A percentile compares a stretch with the other conserved stretches of the same genome.
Conservation (phyloP, 78 protist genomes). For the Isochrysis galbana region DNA sequence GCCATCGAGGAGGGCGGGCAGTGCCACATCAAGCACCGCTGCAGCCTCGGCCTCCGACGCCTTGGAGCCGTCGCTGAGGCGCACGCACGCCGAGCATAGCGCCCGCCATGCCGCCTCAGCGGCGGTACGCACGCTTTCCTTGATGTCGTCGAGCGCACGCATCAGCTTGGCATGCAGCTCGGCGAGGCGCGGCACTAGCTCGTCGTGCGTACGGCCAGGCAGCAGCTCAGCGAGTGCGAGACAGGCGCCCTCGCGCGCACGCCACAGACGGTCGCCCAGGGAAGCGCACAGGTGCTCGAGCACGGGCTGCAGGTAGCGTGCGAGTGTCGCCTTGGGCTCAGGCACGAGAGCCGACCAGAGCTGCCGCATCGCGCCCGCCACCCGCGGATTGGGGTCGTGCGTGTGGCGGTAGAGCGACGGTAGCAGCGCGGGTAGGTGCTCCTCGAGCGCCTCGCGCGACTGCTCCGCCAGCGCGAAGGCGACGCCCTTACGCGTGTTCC, state of each 20-base stretch:
- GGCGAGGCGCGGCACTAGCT: neutral
- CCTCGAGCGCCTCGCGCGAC: neutral
- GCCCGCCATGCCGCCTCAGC: conserved; percentile 3
- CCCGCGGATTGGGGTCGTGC: neutral
- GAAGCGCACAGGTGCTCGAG: neutral
- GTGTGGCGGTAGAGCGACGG: conserved; percentile 20
- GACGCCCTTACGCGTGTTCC: conserved; percentile 28
- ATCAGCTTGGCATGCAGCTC: neutral
- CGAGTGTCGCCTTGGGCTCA: neutral
- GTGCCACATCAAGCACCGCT: neutral
- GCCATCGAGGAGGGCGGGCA: neutral
- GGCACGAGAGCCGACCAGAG: neutral
- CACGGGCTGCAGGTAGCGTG: neutral
- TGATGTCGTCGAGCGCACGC: conserved; percentile 22
- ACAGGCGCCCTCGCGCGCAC: neutral
- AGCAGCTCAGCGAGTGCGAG: neutral
- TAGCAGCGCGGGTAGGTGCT: neutral
- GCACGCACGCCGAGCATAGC: neutral
- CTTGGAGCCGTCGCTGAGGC: neutral
- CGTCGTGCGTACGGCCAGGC: neutral
- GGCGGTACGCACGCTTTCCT: conserved; percentile 9
- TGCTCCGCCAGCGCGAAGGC: neutral
- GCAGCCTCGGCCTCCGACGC: neutral
- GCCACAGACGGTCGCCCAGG: neutral
- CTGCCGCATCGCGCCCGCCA: neutral